phyloP scores from a whole-genome alignment of 345 rosid species.

The Cardamine occulta region DNA sequence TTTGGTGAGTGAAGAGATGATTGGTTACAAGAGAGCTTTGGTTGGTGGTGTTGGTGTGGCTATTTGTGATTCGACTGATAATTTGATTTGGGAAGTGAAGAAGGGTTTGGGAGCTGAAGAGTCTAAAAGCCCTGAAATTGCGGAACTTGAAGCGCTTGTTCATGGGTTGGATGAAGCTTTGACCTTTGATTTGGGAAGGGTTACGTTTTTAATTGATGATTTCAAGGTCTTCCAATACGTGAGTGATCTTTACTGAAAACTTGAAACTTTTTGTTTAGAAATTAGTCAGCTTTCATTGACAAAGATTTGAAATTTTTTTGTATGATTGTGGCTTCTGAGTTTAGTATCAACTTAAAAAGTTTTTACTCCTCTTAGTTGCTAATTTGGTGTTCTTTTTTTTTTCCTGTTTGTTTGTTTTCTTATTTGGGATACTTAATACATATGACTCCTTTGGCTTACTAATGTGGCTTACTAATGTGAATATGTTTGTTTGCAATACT shows the following conservation, averaged over 20 bases:
- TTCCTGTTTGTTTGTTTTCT: neutral
- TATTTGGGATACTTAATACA: neutral
- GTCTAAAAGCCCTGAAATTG: constrained; percentile 43
- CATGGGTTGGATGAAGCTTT: constrained; percentile 70
- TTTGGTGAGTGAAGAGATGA: constrained; percentile 53
- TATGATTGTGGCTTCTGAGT: constrained; percentile 18
- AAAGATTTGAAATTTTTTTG: neutral
- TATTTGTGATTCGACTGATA: constrained; percentile 50
- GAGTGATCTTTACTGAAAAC: constrained; percentile 37
- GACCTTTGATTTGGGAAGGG: constrained; percentile 58
- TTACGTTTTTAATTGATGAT: constrained; percentile 48
- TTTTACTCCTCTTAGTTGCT: constrained; percentile 20
- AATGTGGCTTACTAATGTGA: neutral
- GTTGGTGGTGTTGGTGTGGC: constrained; percentile 63
- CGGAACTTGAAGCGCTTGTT: constrained; percentile 58
- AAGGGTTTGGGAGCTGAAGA: constrained; percentile 44
- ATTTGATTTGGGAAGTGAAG: constrained; percentile 52
- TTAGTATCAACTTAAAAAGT: neutral
- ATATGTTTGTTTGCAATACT: neutral
- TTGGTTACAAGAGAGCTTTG: constrained; percentile 37
- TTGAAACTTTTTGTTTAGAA: neutral
- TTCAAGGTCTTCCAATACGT: constrained; percentile 56
- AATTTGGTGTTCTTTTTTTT: neutral
- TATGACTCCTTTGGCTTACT: neutral
- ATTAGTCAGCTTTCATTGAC: neutral